phyloP scores from a whole-genome alignment of 192 early-diverging fungal species.

The Tieghemiomyces parasiticus region DNA sequence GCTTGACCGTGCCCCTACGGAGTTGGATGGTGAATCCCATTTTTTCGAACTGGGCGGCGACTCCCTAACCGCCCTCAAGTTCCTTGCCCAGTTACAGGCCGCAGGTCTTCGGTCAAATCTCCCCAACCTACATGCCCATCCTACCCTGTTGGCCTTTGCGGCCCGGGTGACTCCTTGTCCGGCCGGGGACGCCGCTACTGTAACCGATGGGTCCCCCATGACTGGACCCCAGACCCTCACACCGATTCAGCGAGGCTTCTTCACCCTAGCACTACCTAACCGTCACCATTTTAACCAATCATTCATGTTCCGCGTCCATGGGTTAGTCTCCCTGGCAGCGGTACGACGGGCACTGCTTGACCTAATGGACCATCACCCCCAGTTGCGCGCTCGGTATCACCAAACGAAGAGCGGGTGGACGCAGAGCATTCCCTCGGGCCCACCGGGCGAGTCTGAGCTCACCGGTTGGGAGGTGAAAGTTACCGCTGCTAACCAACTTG shows the following conservation, averaged over 20 bases:
- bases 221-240: neutral
- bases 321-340: neutral
- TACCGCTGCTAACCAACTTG: neutral
- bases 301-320: neutral
- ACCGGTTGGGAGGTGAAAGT: too few relatives aligned
- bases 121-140: neutral
- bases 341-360: neutral
- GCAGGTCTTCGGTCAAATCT: neutral
- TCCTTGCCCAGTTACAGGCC: neutral
- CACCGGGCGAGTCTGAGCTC: too few relatives aligned
- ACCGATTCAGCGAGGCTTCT: neutral
- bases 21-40: neutral
- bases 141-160: neutral
- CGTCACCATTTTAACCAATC: neutral
- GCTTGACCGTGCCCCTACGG: neutral
- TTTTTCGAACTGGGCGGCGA: slow-evolving; percentile 8
- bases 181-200: too few relatives aligned
- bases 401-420: neutral
- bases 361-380: neutral
- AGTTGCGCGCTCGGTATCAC: neutral
- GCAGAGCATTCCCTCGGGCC: neutral
- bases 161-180: neutral
- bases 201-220: neutral
- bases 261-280: neutral
- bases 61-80: neutral